Conservation (phyloP, 345 rosid species). For the Eucalyptus melliodora region DNA sequence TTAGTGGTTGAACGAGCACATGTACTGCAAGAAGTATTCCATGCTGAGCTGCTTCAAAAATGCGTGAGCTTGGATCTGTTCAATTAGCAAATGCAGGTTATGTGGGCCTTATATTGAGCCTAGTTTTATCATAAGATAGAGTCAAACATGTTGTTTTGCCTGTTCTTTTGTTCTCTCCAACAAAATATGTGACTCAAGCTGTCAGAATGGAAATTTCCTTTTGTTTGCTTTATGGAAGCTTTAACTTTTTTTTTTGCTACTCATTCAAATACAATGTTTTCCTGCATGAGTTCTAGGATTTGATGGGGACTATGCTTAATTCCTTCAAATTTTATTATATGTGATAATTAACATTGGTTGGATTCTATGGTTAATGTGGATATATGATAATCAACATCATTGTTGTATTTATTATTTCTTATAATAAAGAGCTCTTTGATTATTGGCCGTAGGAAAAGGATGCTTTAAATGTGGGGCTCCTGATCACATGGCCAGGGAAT, state of each 20-base stretch:
- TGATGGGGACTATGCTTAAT: not conserved
- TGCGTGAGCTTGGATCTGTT: not conserved
- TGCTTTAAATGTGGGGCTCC: slow-evolving; percentile 83
- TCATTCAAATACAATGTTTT: not conserved
- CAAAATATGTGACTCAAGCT: not conserved
- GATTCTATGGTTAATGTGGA: not conserved
- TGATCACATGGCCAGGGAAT: slow-evolving; percentile 82
- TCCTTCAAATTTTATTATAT: not conserved
- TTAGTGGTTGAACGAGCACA: not conserved
- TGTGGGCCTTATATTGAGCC: not conserved
- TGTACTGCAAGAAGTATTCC: not conserved
- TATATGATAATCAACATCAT: not conserved
- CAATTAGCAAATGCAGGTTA: not conserved
- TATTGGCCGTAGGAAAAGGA: slow-evolving; percentile 35
- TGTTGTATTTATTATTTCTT: not conserved
- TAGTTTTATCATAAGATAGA: not conserved
- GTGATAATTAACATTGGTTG: not conserved
- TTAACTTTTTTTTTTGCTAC: not conserved
- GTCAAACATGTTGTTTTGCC: not conserved
- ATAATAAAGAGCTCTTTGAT: not conserved
- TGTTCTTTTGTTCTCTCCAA: not conserved
- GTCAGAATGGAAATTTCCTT: not conserved
- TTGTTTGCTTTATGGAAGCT: not conserved
- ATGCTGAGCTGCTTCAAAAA: not conserved
- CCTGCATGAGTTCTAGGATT: not conserved